Base-by-base conservation (phyloP, 257 asterid species). In the Nicotiana sylvestris region DNA sequence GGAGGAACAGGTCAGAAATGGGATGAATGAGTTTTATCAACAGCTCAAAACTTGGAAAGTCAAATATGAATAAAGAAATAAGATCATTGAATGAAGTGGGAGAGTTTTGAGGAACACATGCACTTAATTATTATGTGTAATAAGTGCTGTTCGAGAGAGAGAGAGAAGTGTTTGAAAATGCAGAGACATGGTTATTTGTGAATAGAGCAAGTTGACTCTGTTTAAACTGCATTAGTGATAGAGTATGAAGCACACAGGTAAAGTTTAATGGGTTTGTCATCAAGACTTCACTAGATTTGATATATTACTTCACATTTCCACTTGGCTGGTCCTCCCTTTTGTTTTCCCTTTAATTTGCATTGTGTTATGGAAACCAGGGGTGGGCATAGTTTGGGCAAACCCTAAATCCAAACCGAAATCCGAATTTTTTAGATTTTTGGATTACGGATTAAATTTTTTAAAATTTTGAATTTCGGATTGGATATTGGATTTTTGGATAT, bases 151-250 rank as follows among this genome's bases (percentile, higher is more conserved):
- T 74, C 11, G 3, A 39, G 27, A 74, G 27, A 17, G 12, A 25
- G 49, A 27, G 4, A 25, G 6, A 81, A 80, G 90, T 89, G 93
- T 83, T 80, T 88, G 84, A 83, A 89, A 90, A 90, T 84, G 93
- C 81, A 82, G 37, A 81, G 91, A 84, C 92, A 88, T 58, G 84
- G 82, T 82, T 85, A 76, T 85, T 1, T 61, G n/a, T 58, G 56
- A 58, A 32, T 8, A 35, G 60, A 58, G 68, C 53, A 43, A 78
- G 21, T 6, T 37, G 55, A 21, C 68, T 79, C 27, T 61, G 3
- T 27, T 56, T 29, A 64, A 78, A 78, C 55, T 60, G n/a, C 3
- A 56, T 33, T 66, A 39, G 35, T 2, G 21, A 33, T 8, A 43
- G 51, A 78, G 15, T 58, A 37, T 37, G 82, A 79, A 78, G 11